Evolutionary conservation across 768 basidiomycete genomes (phyloP).

Genomic region (Tylopilus felleus): DNA sequence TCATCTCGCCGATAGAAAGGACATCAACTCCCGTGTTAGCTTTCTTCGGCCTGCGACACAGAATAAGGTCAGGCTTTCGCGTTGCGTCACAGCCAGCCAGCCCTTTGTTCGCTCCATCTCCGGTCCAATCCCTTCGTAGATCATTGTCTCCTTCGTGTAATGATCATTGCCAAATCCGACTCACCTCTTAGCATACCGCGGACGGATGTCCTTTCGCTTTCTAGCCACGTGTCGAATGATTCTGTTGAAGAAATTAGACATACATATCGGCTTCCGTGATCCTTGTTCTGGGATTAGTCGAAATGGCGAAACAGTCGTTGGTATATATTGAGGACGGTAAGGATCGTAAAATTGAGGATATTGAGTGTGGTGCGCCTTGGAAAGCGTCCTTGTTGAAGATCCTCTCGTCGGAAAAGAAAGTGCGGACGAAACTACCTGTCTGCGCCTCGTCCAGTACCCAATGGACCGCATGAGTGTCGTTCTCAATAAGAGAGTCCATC

Average conservation of each 20-base stretch:
- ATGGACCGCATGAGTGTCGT: neutral
- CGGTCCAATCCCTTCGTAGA: neutral
- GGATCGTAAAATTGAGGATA: neutral
- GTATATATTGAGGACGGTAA: neutral
- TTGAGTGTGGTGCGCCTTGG: neutral
- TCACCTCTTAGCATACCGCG: neutral
- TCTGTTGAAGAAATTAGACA: neutral
- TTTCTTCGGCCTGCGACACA: neutral
- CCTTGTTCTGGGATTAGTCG: neutral
- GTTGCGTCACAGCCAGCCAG: neutral
- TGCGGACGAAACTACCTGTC: neutral
- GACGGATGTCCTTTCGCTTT: neutral
- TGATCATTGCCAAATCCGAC: neutral
- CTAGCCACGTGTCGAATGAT: neutral
- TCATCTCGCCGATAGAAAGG: no score
- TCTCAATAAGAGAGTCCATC: neutral
- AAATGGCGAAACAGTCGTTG: neutral
- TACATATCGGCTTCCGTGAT: neutral
- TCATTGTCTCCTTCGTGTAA: neutral
- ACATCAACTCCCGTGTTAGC: neutral
- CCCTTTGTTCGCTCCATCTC: neutral
- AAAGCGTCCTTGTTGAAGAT: neutral
- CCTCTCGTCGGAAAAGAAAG: neutral
- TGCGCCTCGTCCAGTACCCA: neutral
- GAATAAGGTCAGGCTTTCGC: neutral